These are phyloP conservation scores for Nevesoporus exiguus DNA, from an alignment of 768 basidiomycete species.

Conservation along the genomic window DNA sequence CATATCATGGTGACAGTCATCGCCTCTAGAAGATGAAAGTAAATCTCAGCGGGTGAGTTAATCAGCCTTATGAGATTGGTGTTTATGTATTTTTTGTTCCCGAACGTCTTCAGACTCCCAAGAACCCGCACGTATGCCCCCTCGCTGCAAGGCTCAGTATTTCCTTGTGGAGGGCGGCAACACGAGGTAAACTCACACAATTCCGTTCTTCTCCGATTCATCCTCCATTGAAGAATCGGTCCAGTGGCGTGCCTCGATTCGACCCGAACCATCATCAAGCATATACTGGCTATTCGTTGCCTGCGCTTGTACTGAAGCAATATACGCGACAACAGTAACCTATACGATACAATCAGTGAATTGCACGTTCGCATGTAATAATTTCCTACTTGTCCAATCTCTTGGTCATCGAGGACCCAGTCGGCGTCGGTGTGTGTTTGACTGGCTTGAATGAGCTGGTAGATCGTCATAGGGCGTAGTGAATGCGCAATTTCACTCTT, in stretches of 20 bases:
- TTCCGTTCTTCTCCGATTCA: constrained; percentile 46
- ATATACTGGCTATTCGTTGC: constrained; percentile 78
- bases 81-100: constrained; percentile 78
- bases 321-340: constrained; percentile 74
- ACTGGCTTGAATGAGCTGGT: constrained; percentile 69
- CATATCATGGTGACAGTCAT: constrained; percentile 64
- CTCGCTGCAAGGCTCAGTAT: constrained; percentile 44
- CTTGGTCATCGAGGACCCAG: constrained; percentile 77
- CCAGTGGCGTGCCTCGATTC: constrained; percentile 80
- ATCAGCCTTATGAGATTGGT: constrained; percentile 68
- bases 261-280: constrained; percentile 85
- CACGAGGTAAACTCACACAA: constrained; percentile 37
- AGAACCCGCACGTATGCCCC: constrained; percentile 77
- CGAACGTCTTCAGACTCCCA: constrained; percentile 79
- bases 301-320: constrained; percentile 62
- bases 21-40: constrained; percentile 77
- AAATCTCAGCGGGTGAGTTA: constrained; percentile 70
- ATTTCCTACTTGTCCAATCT: constrained; percentile 70
- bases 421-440: constrained; percentile 88
- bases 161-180: neutral
- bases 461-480: constrained; percentile 71
- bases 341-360: constrained; percentile 25
- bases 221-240: constrained; percentile 61
- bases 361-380: neutral
- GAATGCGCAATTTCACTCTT: constrained; percentile 41